Evolutionary conservation across 257 asterid genomes (phyloP).

Genomic region (Linaria vulgaris): DNA sequence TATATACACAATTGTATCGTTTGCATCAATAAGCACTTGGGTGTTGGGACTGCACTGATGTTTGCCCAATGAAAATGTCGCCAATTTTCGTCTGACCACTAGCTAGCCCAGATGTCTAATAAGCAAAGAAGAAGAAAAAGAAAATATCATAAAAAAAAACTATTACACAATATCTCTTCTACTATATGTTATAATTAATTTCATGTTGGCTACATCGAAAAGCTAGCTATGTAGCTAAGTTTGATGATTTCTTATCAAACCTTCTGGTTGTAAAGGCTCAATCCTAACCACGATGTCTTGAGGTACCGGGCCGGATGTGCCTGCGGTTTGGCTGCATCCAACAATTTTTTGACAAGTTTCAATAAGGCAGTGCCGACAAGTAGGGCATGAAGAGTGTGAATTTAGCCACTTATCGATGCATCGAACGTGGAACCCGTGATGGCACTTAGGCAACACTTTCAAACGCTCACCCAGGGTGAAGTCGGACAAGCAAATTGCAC

Average conservation of each 20-base stretch:
- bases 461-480: conserved; percentile 39
- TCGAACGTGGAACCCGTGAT: conserved; percentile 52
- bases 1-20: too few relatives aligned
- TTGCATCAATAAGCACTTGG: too few relatives aligned
- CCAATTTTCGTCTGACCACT: too few relatives aligned
- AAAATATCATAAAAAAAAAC: too few relatives aligned
- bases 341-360: conserved; percentile 47
- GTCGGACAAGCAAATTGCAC: conserved; percentile 54
- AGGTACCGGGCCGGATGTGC: conserved; percentile 17
- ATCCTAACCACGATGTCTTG: not conserved
- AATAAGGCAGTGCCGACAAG: conserved; percentile 54
- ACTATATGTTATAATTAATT: too few relatives aligned
- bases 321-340: conserved; percentile 21
- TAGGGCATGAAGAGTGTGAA: conserved; percentile 59
- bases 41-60: too few relatives aligned
- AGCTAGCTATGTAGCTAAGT: not conserved
- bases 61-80: too few relatives aligned
- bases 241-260: conserved; percentile 1
- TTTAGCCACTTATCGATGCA: conserved; percentile 53
- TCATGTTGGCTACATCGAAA: not conserved
- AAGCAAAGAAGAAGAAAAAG: too few relatives aligned
- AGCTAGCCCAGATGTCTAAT: too few relatives aligned
- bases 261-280: conserved; percentile 3
- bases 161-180: too few relatives aligned
- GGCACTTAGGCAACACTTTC: conserved; percentile 48